Conservation (phyloP, 352 stramenopile genomes). For the Globisporangium cystogenes region DNA sequence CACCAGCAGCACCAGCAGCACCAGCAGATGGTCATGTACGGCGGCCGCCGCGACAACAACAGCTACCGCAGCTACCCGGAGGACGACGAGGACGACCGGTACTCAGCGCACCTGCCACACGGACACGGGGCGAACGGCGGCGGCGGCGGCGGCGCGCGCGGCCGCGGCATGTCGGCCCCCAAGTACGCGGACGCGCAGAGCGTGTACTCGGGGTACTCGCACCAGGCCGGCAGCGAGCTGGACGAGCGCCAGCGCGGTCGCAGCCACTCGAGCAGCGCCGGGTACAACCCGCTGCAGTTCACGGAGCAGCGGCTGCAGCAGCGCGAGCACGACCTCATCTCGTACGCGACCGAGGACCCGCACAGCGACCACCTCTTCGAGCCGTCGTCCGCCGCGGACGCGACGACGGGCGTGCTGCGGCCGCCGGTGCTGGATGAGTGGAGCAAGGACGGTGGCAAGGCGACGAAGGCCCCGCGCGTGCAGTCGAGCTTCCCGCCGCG, state of each 20-base stretch:
- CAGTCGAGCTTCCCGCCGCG: conserved; percentile 62
- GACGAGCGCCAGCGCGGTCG: conserved; percentile 6
- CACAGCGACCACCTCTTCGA: conserved; percentile 20
- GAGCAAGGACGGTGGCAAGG: conserved; percentile 5
- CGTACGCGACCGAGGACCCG: conserved; percentile 44
- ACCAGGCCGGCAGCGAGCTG: conserved; percentile 9
- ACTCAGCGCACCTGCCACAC: conserved; percentile 9
- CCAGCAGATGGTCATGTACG: conserved; percentile 1
- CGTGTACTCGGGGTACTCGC: conserved; percentile 32
- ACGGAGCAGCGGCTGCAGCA: conserved; percentile 60
- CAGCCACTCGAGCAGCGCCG: conserved; percentile 17
- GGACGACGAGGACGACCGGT: conserved; percentile 26
- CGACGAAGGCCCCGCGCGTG: conserved; percentile 16
- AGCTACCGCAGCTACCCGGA: conserved; percentile 22
- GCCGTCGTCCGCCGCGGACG: conserved; percentile 1
- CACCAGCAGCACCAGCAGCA: conserved; percentile 8
- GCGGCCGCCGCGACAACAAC: not conserved
- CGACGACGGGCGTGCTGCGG: conserved; percentile 3
- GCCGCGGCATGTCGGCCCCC: not conserved
- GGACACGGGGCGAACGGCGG: too few species aligned
- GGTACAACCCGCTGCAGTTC: conserved; percentile 40
- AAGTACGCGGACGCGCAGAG: conserved; percentile 11
- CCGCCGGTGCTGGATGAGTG: conserved; percentile 5
- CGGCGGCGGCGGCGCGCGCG: not conserved
- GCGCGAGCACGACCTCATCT: conserved; percentile 56